phyloP scores from a whole-genome alignment of 495 filamentous ascomycete species.

The Xylaria telfairii region DNA sequence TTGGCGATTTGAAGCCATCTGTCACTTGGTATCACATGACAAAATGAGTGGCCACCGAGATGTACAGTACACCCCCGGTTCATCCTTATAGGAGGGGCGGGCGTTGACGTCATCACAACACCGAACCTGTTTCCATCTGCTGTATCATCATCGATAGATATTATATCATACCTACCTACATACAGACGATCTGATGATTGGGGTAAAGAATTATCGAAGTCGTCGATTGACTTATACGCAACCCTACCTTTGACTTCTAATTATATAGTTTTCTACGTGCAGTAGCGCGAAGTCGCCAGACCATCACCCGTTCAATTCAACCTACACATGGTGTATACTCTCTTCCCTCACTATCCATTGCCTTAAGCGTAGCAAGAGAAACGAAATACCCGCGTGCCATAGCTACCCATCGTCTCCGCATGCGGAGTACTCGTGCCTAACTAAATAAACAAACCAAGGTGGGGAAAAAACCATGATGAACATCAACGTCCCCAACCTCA shows the following conservation, averaged over 20 bases:
- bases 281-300: neutral
- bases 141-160: neutral
- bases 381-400: neutral
- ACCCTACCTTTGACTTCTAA: neutral
- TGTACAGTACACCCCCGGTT: neutral
- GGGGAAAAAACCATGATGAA: too few relatives aligned
- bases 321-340: neutral
- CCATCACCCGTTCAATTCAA: neutral
- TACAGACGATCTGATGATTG: neutral
- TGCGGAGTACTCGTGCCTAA: too few relatives aligned
- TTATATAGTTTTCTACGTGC: too few relatives aligned
- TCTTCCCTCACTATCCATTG: neutral
- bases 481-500: conserved; percentile 40
- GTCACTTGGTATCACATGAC: neutral
- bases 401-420: too few relatives aligned
- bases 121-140: conserved; percentile 15
- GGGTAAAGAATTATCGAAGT: neutral
- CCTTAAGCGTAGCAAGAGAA: neutral
- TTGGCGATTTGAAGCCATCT: too few relatives aligned
- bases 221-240: neutral
- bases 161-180: neutral
- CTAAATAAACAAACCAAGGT: too few relatives aligned
- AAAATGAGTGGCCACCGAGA: neutral
- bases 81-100: neutral
- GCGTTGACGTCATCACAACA: conserved; percentile 17